A percentile compares a stretch with the other conserved stretches of the same genome.
These are phyloP conservation scores for Gastrodia elata DNA, from an alignment of 106 monocot species.

Conservation along the genomic window DNA sequence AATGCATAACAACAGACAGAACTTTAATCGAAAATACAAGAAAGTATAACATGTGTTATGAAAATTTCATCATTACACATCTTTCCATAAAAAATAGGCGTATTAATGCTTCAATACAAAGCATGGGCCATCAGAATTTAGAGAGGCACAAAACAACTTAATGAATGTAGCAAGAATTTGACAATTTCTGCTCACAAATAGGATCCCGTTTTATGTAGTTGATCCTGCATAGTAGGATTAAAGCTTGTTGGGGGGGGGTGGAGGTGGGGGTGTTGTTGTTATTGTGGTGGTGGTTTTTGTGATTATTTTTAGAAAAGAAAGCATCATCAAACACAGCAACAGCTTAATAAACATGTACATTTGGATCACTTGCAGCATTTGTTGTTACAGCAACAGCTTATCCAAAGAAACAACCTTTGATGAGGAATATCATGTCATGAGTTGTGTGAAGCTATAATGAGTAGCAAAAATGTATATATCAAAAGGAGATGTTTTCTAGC, in stretches of 20 bases:
- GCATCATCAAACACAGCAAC: neutral
- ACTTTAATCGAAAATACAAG: neutral
- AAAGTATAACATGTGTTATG: neutral
- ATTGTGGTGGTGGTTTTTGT: too few species aligned
- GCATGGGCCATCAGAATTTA: neutral
- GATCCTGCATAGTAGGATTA: neutral
- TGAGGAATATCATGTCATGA: neutral
- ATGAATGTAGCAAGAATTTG: neutral
- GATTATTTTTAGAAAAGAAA: too few species aligned
- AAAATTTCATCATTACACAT: neutral
- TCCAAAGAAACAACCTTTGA: too few species aligned
- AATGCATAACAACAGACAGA: neutral
- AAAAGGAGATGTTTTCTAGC: neutral
- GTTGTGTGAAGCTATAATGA: neutral
- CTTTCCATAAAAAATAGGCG: neutral
- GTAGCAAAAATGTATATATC: neutral
- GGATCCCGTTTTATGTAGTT: neutral
- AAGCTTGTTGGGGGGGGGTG: too few species aligned
- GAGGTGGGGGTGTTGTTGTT: too few species aligned
- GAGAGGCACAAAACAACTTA: neutral
- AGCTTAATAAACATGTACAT: neutral
- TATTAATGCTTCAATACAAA: neutral
- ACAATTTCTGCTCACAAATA: neutral
- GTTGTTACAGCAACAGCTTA: neutral
- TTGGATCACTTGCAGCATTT: neutral